Conservation (phyloP, 2,329 filamentous ascomycete species). For the Aspergillus hiratsukae region DNA sequence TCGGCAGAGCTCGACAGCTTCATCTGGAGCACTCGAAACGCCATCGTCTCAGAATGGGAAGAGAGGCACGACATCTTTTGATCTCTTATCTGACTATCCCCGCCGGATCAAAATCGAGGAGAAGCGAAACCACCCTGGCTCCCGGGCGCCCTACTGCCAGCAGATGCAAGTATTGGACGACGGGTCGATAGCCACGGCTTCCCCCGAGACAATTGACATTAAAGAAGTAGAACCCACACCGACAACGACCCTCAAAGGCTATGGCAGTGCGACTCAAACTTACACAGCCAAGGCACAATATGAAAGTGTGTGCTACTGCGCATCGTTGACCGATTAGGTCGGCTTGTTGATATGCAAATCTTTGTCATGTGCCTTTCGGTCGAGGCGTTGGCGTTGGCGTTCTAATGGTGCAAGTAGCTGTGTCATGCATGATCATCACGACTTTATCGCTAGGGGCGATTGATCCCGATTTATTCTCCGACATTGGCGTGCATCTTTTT, state of each 20-base stretch:
- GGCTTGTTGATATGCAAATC: slow-evolving; percentile 5
- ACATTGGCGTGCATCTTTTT: background rate
- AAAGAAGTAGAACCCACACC: slow-evolving; percentile 33
- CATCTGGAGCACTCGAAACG: slow-evolving; percentile 16
- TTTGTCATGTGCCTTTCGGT: slow-evolving; percentile 1
- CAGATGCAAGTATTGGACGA: slow-evolving; percentile 58
- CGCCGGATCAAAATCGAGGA: slow-evolving; percentile 64
- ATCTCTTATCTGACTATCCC: slow-evolving; percentile 40
- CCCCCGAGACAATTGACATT: slow-evolving; percentile 27
- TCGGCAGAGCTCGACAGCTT: slow-evolving; percentile 13
- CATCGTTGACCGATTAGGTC: slow-evolving; percentile 31
- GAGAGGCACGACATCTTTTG: slow-evolving; percentile 9
- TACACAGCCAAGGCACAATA: slow-evolving; percentile 34
- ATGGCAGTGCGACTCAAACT: slow-evolving; percentile 25
- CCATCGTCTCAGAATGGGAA: slow-evolving; percentile 10
- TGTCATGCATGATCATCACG: slow-evolving; percentile 1
- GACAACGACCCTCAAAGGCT: slow-evolving; percentile 28
- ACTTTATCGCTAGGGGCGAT: background rate
- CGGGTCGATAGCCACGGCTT: slow-evolving; percentile 36
- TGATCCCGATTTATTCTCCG: background rate
- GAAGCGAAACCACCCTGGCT: slow-evolving; percentile 47
- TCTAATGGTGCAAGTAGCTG: slow-evolving; percentile 3
- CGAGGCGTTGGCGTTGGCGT: slow-evolving; percentile 18
- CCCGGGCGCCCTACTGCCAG: slow-evolving; percentile 56
- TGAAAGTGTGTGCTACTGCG: slow-evolving; percentile 33